These are phyloP conservation scores for Fusarium miscanthi DNA, from an alignment of 2,329 filamentous ascomycete species.

Conservation along the genomic window DNA sequence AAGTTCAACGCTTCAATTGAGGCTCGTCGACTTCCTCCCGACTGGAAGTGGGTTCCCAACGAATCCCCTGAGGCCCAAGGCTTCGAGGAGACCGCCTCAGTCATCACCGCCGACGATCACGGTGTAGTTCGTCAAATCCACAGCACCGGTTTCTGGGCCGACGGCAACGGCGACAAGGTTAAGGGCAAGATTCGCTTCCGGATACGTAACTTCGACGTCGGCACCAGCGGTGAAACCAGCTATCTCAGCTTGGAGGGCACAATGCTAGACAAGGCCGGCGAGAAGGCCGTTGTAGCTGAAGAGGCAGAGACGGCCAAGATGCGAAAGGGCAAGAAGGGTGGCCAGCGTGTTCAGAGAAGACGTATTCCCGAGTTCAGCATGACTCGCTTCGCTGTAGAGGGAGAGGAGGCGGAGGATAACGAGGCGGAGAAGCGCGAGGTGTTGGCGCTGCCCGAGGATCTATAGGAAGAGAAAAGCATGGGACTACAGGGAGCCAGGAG, in stretches of 20 bases:
- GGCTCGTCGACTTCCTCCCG: slow-evolving; percentile 75
- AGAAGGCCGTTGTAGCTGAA: slow-evolving; percentile 62
- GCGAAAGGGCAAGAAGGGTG: slow-evolving; percentile 52
- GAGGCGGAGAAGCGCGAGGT: slow-evolving; percentile 41
- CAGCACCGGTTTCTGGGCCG: slow-evolving; percentile 78
- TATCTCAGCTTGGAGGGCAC: slow-evolving; percentile 90
- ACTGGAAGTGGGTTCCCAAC: slow-evolving; percentile 83
- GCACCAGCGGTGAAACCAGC: slow-evolving; percentile 77
- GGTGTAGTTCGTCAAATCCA: slow-evolving; percentile 65
- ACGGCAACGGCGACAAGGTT: slow-evolving; percentile 75
- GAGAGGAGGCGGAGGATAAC: slow-evolving; percentile 52
- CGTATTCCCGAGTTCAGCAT: slow-evolving; percentile 65
- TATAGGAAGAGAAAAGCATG: slow-evolving; percentile 37
- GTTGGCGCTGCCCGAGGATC: slow-evolving; percentile 40
- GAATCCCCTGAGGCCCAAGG: slow-evolving; percentile 53
- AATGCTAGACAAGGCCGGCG: slow-evolving; percentile 77
- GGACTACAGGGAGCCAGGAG: slow-evolving; percentile 44
- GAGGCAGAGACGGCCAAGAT: slow-evolving; percentile 57
- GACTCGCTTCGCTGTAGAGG: slow-evolving; percentile 63
- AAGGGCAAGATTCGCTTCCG: slow-evolving; percentile 78
- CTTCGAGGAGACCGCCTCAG: slow-evolving; percentile 57
- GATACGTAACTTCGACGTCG: slow-evolving; percentile 87
- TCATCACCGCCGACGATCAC: slow-evolving; percentile 59
- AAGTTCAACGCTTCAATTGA: slow-evolving; percentile 93
- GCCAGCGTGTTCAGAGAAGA: slow-evolving; percentile 47